phyloP scores from a whole-genome alignment of 1,284 basidiomycete species.

The Ustilago cynodontis region DNA sequence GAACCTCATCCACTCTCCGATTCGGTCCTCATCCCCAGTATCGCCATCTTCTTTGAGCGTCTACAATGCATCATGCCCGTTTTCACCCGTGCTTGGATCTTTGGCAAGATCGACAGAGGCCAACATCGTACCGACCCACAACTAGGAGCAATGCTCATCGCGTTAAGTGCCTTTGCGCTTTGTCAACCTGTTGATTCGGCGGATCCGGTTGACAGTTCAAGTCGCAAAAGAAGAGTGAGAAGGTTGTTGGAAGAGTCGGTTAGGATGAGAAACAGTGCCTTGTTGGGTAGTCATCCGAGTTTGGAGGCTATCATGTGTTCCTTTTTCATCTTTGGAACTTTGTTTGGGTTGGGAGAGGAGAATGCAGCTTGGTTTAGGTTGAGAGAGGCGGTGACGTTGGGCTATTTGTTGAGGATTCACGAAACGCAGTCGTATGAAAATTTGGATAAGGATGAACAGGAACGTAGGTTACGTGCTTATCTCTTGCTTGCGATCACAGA shows the following conservation, averaged over 20 bases:
- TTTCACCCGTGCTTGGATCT: conserved; percentile 63
- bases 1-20: conserved; percentile 57
- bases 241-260: conserved; percentile 52
- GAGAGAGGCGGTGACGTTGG: conserved; percentile 63
- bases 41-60: conserved; percentile 67
- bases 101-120: conserved; percentile 56
- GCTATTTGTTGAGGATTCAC: conserved; percentile 61
- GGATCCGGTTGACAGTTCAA: conserved; percentile 44
- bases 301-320: conserved; percentile 54
- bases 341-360: conserved; percentile 60
- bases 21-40: conserved; percentile 59
- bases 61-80: conserved; percentile 68
- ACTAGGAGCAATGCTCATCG: conserved; percentile 65
- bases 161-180: conserved; percentile 60
- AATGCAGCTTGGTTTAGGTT: conserved; percentile 60
- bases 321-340: conserved; percentile 63
- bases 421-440: conserved; percentile 59
- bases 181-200: conserved; percentile 56
- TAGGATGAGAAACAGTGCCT: conserved; percentile 50
- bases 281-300: conserved; percentile 53
- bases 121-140: conserved; percentile 62
- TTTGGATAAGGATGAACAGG: conserved; percentile 62
- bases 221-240: conserved; percentile 40
- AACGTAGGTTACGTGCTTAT: conserved; percentile 60
- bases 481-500: conserved; percentile 67